A percentile compares a stretch with the other conserved stretches of the same genome.
phyloP scores from a whole-genome alignment of 768 basidiomycete genomes.

The Leccinum aurantiacum region DNA sequence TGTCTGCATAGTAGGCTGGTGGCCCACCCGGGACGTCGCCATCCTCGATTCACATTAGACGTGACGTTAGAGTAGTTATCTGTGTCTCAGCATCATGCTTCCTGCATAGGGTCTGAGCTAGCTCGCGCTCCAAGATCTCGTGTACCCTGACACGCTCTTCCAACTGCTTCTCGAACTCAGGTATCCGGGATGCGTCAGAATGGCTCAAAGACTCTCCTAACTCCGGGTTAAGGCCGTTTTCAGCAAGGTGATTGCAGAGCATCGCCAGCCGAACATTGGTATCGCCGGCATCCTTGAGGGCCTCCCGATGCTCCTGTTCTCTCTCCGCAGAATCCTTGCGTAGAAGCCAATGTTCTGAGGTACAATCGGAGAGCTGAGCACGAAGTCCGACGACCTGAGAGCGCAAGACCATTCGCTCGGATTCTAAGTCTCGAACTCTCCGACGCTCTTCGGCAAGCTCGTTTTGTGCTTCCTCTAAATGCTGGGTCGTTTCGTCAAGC shows the following conservation, averaged over 20 bases:
- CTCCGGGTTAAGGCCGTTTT: slow-evolving; percentile 79
- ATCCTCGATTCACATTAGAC: too few relatives aligned
- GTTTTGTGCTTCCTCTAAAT: slow-evolving; percentile 65
- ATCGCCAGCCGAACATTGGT: slow-evolving; percentile 71
- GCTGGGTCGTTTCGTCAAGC: slow-evolving; percentile 74
- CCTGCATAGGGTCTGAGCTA: slow-evolving; percentile 61
- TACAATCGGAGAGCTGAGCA: slow-evolving; percentile 63
- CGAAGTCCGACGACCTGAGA: slow-evolving; percentile 76
- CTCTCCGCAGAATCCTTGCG: slow-evolving; percentile 68
- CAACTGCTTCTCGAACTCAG: slow-evolving; percentile 77
- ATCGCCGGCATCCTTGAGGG: slow-evolving; percentile 64
- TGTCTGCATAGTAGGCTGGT: too few relatives aligned
- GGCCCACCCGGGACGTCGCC: too few relatives aligned
- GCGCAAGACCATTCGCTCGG: slow-evolving; percentile 61
- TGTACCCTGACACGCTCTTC: slow-evolving; percentile 69
- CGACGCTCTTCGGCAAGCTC: slow-evolving; percentile 69
- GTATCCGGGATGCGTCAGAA: slow-evolving; percentile 44
- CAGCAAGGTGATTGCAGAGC: slow-evolving; percentile 83
- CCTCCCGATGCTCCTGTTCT: slow-evolving; percentile 64
- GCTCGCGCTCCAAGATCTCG: slow-evolving; percentile 75
- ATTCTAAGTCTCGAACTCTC: slow-evolving; percentile 61
- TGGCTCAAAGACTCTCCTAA: slow-evolving; percentile 55
- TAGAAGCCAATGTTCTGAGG: slow-evolving; percentile 66
- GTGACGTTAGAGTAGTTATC: slow-evolving; percentile 54
- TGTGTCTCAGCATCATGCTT: slow-evolving; percentile 77